Base-by-base conservation (phyloP, 495 filamentous ascomycete genomes). In the Trichoderma reesei region DNA sequence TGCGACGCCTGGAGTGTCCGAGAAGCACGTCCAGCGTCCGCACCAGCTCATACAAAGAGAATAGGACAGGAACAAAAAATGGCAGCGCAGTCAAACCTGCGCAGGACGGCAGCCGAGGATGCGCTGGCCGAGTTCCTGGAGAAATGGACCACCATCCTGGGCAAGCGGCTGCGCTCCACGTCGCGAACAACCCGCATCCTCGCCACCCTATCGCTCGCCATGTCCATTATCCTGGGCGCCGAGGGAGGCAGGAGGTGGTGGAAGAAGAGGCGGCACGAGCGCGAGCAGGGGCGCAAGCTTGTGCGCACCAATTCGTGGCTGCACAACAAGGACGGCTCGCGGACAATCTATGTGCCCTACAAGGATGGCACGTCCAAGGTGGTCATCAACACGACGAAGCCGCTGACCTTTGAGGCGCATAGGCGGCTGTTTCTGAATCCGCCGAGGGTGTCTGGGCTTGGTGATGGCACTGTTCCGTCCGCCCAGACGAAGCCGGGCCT, bases 311-410 rank as follows among this genome's bases (percentile, higher is more conserved):
- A 99, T 75, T 97, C 92, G 13, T 95, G 92, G 64, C 80, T 98
- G 62, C 82, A 88, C 67, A 90, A 92, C 63, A 96, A 95, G 75
- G 94, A 98, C 80, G 95, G 95, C 41, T 92, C 90, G 11, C 82
- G 95, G 60, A 92, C 89, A 10, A 92, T 99, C 64, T 96, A 92
- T 71, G 94, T 99, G 39, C 92, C 93, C 5, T 96, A 98, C 74
- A 89, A 86, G 69, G 81, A 87, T 66, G 84, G 87, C 46, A 94
- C 92, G 7, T 89, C 91, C 39, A 95, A 95, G 73, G 92, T 99
- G 41, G 87, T 87, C 61, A 96, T 99, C 60, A 82, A 90, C 70
- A 88, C 88, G n/a, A 99, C 95, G 9, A 97, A 96, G 73, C 82
- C 85, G 8, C 88, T 90, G 33, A 97, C 95, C 5, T 99, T 97